phyloP scores from a whole-genome alignment of 768 basidiomycete genomes.

The Leccinellum luteum region DNA sequence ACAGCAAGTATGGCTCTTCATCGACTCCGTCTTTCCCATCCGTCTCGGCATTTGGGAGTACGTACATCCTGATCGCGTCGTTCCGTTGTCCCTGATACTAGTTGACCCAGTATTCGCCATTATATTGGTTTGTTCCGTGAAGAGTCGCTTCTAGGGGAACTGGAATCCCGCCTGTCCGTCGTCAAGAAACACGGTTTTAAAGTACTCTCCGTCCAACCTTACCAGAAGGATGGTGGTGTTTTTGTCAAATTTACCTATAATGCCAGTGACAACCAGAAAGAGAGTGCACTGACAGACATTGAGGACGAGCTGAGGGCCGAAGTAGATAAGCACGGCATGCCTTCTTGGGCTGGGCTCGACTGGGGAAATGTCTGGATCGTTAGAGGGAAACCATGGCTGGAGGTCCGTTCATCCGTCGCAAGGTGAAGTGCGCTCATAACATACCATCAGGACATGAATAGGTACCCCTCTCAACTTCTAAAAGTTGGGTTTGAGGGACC shows the following conservation, averaged over 20 bases:
- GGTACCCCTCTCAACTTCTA: constrained; percentile 71
- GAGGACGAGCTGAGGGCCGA: constrained; percentile 46
- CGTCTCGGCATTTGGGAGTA: constrained; percentile 73
- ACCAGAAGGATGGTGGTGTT: constrained; percentile 81
- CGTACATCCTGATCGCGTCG: constrained; percentile 25
- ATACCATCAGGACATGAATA: constrained; percentile 69
- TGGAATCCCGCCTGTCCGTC: constrained; percentile 48
- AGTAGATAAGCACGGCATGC: constrained; percentile 48
- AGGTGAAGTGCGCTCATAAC: neutral
- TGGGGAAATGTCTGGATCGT: constrained; percentile 66
- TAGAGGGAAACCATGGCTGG: constrained; percentile 75
- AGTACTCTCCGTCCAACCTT: constrained; percentile 60
- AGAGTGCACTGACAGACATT: constrained; percentile 46
- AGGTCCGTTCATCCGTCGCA: constrained; percentile 44
- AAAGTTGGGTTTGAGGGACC: constrained; percentile 87
- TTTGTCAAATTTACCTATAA: constrained; percentile 73
- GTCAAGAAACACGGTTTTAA: constrained; percentile 58
- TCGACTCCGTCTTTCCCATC: constrained; percentile 79
- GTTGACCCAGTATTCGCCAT: constrained; percentile 54
- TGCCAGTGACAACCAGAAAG: constrained; percentile 27
- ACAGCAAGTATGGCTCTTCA: constrained; percentile 62
- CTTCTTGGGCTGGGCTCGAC: constrained; percentile 58
- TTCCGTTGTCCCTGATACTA: constrained; percentile 1
- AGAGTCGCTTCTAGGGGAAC: constrained; percentile 49
- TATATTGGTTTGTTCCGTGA: constrained; percentile 60